phyloP scores from a whole-genome alignment of 2,329 filamentous ascomycete genomes.

The Xenoacremonium recifei region DNA sequence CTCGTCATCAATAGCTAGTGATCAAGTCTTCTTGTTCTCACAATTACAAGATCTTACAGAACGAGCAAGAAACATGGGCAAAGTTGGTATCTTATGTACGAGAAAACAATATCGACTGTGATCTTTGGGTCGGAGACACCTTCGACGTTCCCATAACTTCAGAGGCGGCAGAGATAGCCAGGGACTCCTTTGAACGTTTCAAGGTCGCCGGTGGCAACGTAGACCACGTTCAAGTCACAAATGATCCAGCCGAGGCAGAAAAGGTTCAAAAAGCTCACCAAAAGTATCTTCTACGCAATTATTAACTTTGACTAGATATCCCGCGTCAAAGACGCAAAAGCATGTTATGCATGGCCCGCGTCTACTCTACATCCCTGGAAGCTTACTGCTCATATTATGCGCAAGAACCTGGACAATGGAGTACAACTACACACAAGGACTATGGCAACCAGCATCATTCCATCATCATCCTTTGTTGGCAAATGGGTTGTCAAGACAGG shows the following conservation, averaged over 20 bases:
- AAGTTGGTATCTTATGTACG: conserved; percentile 8
- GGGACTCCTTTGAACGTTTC: conserved; percentile 7
- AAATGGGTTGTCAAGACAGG: conserved; percentile 7
- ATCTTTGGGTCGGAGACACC: conserved; percentile 13
- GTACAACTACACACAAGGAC: conserved; percentile 10
- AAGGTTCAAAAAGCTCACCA: background rate
- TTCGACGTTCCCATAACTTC: conserved; percentile 11
- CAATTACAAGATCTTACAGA: conserved; percentile 10
- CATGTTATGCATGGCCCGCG: conserved; percentile 14
- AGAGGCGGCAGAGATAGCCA: conserved; percentile 6
- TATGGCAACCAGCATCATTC: background rate
- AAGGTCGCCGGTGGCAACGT: conserved; percentile 9
- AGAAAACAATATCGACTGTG: conserved; percentile 10
- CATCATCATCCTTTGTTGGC: background rate
- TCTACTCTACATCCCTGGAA: conserved; percentile 14
- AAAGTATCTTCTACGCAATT: too few relatives aligned
- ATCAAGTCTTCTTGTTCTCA: too few relatives aligned
- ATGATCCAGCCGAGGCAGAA: conserved; percentile 5
- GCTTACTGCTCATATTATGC: conserved; percentile 11
- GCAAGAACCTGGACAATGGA: conserved; percentile 9
- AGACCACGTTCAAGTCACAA: conserved; percentile 10
- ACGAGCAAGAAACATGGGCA: conserved; percentile 11
- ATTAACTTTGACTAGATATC: conserved; percentile 5
- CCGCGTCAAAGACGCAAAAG: conserved; percentile 9
- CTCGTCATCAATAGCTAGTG: background rate